These are phyloP conservation scores for Stagonosporopsis rhizophila DNA, from an alignment of 2,329 filamentous ascomycete species.

Conservation along the genomic window DNA sequence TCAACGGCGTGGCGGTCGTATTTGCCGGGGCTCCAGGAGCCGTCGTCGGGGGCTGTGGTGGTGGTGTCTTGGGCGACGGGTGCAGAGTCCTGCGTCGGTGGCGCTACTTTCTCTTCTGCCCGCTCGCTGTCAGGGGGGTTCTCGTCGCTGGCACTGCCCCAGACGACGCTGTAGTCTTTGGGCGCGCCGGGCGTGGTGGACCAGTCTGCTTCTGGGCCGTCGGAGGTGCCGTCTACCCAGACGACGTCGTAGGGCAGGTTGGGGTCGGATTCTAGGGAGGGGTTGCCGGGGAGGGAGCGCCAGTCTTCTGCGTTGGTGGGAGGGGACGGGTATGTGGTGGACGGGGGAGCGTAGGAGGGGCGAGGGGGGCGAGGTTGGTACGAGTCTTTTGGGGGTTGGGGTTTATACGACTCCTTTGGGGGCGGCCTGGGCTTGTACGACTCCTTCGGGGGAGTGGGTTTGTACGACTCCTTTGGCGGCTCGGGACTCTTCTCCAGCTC, in stretches of 20 bases:
- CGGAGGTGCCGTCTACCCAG: constrained; percentile 24
- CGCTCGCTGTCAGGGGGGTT: too few relatives aligned
- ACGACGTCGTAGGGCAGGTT: constrained; percentile 20
- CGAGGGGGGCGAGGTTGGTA: not conserved
- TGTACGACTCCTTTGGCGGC: not conserved
- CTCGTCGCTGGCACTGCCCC: too few relatives aligned
- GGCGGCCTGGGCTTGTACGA: constrained; percentile 1
- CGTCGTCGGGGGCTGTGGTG: constrained; percentile 1
- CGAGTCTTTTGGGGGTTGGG: not conserved
- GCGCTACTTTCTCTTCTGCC: too few relatives aligned
- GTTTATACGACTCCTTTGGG: not conserved
- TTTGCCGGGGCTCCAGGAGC: constrained; percentile 4
- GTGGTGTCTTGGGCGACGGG: too few relatives aligned
- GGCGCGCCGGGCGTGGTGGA: constrained; percentile 16
- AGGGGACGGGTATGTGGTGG: not conserved
- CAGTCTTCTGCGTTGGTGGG: not conserved
- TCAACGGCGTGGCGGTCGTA: not conserved
- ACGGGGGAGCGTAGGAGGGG: not conserved
- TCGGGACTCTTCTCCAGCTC: constrained; percentile 23
- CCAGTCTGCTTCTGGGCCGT: constrained; percentile 14
- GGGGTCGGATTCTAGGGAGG: constrained; percentile 5
- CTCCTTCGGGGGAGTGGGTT: not conserved
- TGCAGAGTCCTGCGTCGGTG: too few relatives aligned
- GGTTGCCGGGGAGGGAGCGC: constrained; percentile 4
- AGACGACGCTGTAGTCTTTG: constrained; percentile 8